Percentiles rank a stretch among this genome's conserved stretches.
Conservation (phyloP, 2,329 filamentous ascomycete species). For the Clathrospora elynae region DNA sequence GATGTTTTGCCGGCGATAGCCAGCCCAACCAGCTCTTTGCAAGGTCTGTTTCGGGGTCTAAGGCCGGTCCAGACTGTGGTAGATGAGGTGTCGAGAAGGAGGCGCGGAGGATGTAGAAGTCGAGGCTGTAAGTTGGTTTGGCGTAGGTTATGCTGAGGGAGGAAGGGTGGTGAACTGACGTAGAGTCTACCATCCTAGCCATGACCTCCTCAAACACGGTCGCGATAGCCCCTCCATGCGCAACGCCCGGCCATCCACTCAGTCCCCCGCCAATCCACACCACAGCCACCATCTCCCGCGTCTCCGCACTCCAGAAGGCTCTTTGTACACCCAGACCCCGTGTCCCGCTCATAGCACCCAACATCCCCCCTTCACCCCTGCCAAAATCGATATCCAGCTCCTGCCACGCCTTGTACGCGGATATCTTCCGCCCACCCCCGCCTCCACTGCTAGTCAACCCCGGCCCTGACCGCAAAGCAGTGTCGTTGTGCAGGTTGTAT, state of each 20-base stretch:
- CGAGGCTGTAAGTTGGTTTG: slow-evolving; percentile 62
- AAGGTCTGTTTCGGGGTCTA: slow-evolving; percentile 29
- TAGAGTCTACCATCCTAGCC: slow-evolving; percentile 68
- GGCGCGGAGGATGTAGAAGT: slow-evolving; percentile 67
- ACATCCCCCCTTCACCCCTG: slow-evolving; percentile 23
- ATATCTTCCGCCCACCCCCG: slow-evolving; percentile 14
- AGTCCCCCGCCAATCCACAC: slow-evolving; percentile 69
- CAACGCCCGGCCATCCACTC: slow-evolving; percentile 71
- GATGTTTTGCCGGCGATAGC: slow-evolving; percentile 43
- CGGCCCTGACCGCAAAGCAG: slow-evolving; percentile 24
- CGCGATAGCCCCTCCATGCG: slow-evolving; percentile 72
- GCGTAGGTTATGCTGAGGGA: slow-evolving; percentile 63
- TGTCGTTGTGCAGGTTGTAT: slow-evolving; percentile 32
- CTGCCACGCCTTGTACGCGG: slow-evolving; percentile 34
- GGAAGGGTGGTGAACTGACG: slow-evolving; percentile 37
- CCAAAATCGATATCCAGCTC: slow-evolving; percentile 38
- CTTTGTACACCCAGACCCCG: slow-evolving; percentile 58
- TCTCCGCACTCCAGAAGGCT: slow-evolving; percentile 66
- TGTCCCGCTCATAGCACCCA: slow-evolving; percentile 45
- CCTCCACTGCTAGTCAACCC: slow-evolving; percentile 5
- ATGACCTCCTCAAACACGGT: slow-evolving; percentile 73
- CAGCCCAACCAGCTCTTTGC: slow-evolving; percentile 39
- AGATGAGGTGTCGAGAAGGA: slow-evolving; percentile 44
- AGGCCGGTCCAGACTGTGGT: slow-evolving; percentile 30
- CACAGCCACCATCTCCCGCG: slow-evolving; percentile 65